A percentile compares a stretch with the other conserved stretches of the same genome.
These are phyloP conservation scores for Trichoderma polysporum DNA, from an alignment of 2,329 filamentous ascomycete genomes.

Conservation along the genomic window DNA sequence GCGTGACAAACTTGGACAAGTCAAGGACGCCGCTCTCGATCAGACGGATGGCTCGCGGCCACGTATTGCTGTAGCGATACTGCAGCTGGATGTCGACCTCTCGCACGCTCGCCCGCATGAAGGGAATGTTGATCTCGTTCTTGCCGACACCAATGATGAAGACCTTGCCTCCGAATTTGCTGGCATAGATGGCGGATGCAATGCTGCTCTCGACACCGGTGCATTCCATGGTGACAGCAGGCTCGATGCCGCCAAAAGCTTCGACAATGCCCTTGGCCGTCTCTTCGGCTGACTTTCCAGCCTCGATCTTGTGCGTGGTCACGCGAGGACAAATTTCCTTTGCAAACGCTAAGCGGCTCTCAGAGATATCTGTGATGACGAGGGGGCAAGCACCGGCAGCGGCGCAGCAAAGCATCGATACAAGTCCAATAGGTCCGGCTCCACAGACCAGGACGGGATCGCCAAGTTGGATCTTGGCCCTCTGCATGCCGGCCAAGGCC, in stretches of 20 bases:
- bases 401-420: constrained; percentile 78
- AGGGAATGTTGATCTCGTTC: constrained; percentile 93
- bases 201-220: constrained; percentile 93
- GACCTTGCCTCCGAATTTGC: constrained; percentile 94
- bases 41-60: constrained; percentile 88
- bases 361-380: constrained; percentile 92
- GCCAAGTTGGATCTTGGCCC: constrained; percentile 76
- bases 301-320: constrained; percentile 74
- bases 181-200: constrained; percentile 79
- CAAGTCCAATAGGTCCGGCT: constrained; percentile 89
- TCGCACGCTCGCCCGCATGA: constrained; percentile 86
- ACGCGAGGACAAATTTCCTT: constrained; percentile 78
- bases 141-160: constrained; percentile 95
- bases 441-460: constrained; percentile 89
- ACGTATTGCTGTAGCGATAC: constrained; percentile 94
- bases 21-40: constrained; percentile 83
- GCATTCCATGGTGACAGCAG: constrained; percentile 82
- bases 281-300: constrained; percentile 63
- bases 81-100: constrained; percentile 97
- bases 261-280: constrained; percentile 66
- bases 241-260: constrained; percentile 75
- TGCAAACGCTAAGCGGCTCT: constrained; percentile 79
- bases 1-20: constrained; percentile 79
- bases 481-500: constrained; percentile 82
- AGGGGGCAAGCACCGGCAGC: constrained; percentile 89